A percentile compares a stretch with the other conserved stretches of the same genome.
These are phyloP conservation scores for Ophiostoma sp. DNA, from an alignment of 2,329 filamentous ascomycete genomes.

Conservation along the genomic window DNA sequence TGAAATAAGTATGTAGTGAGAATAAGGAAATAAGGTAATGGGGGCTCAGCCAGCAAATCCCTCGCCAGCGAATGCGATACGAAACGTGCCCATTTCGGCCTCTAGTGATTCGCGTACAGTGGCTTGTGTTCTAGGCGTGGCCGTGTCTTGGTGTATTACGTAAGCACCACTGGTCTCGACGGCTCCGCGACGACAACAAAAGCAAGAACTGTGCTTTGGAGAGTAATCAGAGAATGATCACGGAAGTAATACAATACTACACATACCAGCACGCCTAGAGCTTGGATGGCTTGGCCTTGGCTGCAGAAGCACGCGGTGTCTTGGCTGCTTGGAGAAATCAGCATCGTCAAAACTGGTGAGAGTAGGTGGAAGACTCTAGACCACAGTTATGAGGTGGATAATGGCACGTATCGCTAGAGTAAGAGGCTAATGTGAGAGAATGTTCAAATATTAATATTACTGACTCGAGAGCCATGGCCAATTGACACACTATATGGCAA, in stretches of 20 bases:
- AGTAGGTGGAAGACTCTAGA: too few relatives aligned
- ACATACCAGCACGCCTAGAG: neutral
- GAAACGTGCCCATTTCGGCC: conserved; percentile 16
- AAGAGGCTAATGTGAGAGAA: neutral
- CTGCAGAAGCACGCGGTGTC: neutral
- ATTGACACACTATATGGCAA: neutral
- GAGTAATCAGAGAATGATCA: neutral
- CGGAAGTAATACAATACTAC: too few relatives aligned
- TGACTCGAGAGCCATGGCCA: neutral
- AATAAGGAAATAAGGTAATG: neutral
- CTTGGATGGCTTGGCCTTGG: neutral
- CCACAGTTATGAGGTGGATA: too few relatives aligned
- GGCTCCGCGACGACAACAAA: neutral
- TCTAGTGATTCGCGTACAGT: conserved; percentile 7
- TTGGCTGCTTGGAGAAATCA: conserved; percentile 2
- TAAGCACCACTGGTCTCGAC: neutral
- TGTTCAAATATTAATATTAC: neutral
- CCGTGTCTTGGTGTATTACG: neutral
- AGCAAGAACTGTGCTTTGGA: neutral
- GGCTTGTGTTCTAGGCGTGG: neutral
- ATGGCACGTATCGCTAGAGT: too few relatives aligned
- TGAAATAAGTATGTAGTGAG: too few relatives aligned
- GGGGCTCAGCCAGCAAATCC: neutral
- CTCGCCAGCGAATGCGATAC: neutral
- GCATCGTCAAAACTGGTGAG: neutral